phyloP scores from a whole-genome alignment of 1,139 yeast genomes.

The Kluyveromyces marxianus region DNA sequence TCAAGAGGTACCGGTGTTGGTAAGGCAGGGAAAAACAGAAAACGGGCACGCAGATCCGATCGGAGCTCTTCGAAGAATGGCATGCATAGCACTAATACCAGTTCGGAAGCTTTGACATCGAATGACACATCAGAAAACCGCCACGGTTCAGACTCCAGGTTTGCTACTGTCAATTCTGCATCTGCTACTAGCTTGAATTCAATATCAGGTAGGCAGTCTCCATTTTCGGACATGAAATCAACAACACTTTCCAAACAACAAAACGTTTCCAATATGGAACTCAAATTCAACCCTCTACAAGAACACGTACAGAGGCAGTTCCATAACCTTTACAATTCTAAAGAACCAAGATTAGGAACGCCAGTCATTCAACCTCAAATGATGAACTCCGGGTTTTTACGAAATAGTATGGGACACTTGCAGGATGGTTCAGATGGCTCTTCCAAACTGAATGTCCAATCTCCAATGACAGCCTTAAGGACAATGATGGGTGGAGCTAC shows the following conservation, averaged over 20 bases:
- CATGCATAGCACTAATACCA: not conserved
- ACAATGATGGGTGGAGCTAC: conserved; percentile 1
- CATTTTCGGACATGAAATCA: conserved; percentile 1
- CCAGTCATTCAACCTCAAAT: conserved; percentile 6
- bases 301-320: conserved; percentile 22
- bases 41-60: too few relatives aligned
- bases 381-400: conserved; percentile 2
- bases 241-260: not conserved
- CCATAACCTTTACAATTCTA: conserved; percentile 16
- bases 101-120: too few relatives aligned
- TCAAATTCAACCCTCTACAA: conserved; percentile 19
- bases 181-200: conserved; percentile 1
- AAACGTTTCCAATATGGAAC: conserved; percentile 1
- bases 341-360: conserved; percentile 5
- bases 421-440: not conserved
- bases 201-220: conserved; percentile 2
- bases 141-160: conserved; percentile 4
- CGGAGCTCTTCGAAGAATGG: too few relatives aligned
- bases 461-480: conserved; percentile 4
- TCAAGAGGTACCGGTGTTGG: too few relatives aligned
- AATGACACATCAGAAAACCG: not conserved
- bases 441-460: conserved; percentile 1
- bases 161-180: not conserved
- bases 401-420: not conserved
- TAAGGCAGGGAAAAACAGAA: too few relatives aligned